A percentile compares a stretch with the other conserved stretches of the same genome.
phyloP scores from a whole-genome alignment of 257 asterid genomes.

The Knoxia roxburghii region DNA sequence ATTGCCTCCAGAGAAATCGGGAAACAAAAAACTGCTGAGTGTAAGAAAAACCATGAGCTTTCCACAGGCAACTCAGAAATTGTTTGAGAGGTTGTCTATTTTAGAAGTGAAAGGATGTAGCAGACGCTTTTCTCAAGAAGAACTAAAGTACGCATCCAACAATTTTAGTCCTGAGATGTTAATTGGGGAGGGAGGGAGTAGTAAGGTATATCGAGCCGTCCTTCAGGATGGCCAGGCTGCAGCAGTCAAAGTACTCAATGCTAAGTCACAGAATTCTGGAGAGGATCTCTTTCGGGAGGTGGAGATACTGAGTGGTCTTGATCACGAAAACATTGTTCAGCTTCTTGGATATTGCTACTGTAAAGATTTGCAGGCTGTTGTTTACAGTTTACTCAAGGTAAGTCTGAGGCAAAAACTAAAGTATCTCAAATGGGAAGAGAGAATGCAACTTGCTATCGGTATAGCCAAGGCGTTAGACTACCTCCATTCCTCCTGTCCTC shows the following conservation, averaged over 20 bases:
- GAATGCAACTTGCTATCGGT: conserved; percentile 61
- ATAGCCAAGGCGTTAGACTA: conserved; percentile 64
- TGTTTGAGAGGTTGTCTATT: conserved; percentile 34
- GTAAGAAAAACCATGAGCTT: conserved; percentile 20
- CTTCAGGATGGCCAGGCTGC: conserved; percentile 42
- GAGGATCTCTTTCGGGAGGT: conserved; percentile 49
- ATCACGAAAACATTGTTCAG: conserved; percentile 54
- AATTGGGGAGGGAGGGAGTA: conserved; percentile 51
- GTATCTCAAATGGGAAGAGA: conserved; percentile 54
- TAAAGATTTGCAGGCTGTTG: conserved; percentile 48
- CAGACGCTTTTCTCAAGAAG: conserved; percentile 37
- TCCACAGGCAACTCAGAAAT: conserved; percentile 25
- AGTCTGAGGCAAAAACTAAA: conserved; percentile 49
- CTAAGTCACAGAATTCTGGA: conserved; percentile 29
- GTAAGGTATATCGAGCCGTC: conserved; percentile 49
- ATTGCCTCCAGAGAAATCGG: conserved; percentile 29
- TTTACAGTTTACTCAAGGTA: conserved; percentile 36
- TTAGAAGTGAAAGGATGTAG: conserved; percentile 31
- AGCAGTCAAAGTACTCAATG: conserved; percentile 54
- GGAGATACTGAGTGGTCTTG: conserved; percentile 57
- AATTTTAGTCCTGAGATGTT: conserved; percentile 37
- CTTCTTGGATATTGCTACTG: conserved; percentile 56
- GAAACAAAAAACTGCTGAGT: conserved; percentile 13
- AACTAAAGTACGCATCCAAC: conserved; percentile 42
- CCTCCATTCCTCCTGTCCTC: conserved; percentile 66